Conservation (phyloP, 192 early-diverging fungal species). For the Backusella circina region DNA sequence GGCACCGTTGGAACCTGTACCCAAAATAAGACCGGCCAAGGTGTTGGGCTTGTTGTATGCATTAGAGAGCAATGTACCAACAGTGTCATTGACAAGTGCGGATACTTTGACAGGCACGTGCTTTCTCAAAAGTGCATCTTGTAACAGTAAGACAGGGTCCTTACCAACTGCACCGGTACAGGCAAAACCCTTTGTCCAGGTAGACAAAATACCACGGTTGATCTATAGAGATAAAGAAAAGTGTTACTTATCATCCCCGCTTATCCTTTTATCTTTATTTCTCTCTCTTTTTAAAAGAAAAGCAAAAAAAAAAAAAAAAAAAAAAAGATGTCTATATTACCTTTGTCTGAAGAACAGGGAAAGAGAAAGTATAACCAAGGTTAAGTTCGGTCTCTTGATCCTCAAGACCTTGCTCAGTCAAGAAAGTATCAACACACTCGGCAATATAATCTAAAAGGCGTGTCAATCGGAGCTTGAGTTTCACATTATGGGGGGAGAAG, state of each 20-base stretch:
- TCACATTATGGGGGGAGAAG: conserved; percentile 4
- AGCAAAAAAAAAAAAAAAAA: too few relatives aligned
- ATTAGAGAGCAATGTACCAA: conserved; percentile 87
- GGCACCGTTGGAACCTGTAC: conserved; percentile 94
- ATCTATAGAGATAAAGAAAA: conserved; percentile 37
- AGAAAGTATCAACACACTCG: conserved; percentile 78
- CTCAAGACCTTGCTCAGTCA: conserved; percentile 39
- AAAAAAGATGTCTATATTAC: conserved; percentile 2
- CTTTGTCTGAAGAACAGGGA: conserved; percentile 85
- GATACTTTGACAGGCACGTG: conserved; percentile 73
- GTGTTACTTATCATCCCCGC: not conserved
- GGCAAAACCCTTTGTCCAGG: conserved; percentile 91
- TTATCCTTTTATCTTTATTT: not conserved
- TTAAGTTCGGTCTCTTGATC: conserved; percentile 26
- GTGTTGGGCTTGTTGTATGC: conserved; percentile 82
- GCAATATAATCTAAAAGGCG: conserved; percentile 77
- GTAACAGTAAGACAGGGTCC: conserved; percentile 81
- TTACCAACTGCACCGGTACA: conserved; percentile 72
- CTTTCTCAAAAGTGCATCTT: conserved; percentile 74
- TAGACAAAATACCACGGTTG: conserved; percentile 58
- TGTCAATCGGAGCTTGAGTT: not conserved
- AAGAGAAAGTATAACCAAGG: conserved; percentile 94
- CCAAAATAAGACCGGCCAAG: conserved; percentile 86
- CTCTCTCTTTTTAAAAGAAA: not conserved
- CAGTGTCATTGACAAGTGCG: conserved; percentile 97